Base-by-base conservation (phyloP, 345 rosid species). In the Pseudoturritis turrita region DNA sequence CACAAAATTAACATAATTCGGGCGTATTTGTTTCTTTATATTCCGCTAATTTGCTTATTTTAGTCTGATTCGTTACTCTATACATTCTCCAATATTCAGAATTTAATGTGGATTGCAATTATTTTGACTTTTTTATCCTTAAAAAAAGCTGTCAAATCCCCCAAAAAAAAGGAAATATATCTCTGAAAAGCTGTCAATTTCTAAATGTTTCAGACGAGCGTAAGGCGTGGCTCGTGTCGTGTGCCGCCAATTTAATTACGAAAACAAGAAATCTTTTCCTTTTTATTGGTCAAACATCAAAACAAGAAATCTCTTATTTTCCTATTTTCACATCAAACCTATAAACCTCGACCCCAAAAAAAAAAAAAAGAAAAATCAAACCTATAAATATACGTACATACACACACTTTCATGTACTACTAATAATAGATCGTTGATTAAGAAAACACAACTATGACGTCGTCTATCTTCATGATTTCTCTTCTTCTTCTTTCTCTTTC, bases 401-500 rank as follows among this genome's bases (percentile, higher is more conserved):
- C 26, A 55, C 37, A 26, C 55, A 36, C 53, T 44, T 15, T 40
- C 19, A 2, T 75, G 18, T 25, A 49, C 60, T 0, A 65, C 19
- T 43, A 46, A 40, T 13, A 40, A 19, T 6, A 46, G 29, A 12
- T 26, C 43, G 3, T 51, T 37, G 26, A 52, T 12, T 25, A 8
- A 23, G 6, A 26, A 28, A 61, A 60, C 4, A 10, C 9, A 71
- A 18, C 66, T 65, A 63, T 74, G 77, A 35, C 74, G 10, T 74
- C 63, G 17, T 68, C 18, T 43, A 7, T 61, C n/a, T 68, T 44
- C 17, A 31, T 68, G 61, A 40, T 74, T 44, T 45, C 70, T 68
- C 70, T 68, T 43, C 25, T 68, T 41, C 37, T 75, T 44, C 52
- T 75, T 11, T 68, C 79, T 44, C 21, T 61, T 62, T 68, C 33